These are phyloP conservation scores for Scutellaria baicalensis DNA, from an alignment of 257 asterid species.

Conservation along the genomic window DNA sequence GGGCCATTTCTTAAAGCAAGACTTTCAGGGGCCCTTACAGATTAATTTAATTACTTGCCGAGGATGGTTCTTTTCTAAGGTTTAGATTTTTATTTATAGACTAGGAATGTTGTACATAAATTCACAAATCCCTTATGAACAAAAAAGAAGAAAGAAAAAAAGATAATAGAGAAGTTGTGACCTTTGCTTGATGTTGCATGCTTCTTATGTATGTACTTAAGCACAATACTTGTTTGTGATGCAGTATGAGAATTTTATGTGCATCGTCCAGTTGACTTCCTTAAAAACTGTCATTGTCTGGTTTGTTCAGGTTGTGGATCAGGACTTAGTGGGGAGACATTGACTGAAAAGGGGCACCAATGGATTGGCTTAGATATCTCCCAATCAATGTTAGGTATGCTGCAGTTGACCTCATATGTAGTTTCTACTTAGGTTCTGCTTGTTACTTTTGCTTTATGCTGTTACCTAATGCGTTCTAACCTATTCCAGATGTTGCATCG, in stretches of 20 bases:
- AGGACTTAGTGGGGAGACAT: slow-evolving; percentile 90
- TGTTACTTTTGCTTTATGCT: slow-evolving; percentile 3
- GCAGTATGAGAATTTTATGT: background rate
- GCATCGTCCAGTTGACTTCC: background rate
- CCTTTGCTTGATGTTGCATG: background rate
- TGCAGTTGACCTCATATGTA: background rate
- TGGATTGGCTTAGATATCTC: slow-evolving; percentile 98
- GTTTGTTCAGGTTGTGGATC: slow-evolving; percentile 84
- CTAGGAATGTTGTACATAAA: background rate
- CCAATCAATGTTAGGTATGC: slow-evolving; percentile 74
- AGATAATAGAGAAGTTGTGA: background rate
- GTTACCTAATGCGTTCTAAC: background rate
- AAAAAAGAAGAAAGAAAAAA: background rate
- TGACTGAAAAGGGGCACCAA: slow-evolving; percentile 82
- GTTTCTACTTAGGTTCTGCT: background rate
- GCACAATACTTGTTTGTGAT: background rate
- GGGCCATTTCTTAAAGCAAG: background rate
- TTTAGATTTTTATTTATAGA: background rate
- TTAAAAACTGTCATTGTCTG: background rate
- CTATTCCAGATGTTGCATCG: slow-evolving; percentile 64
- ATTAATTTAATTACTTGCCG: background rate
- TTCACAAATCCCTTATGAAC: background rate
- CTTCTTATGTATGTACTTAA: background rate
- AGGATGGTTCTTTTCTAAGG: background rate
- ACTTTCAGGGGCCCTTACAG: background rate